A percentile compares a stretch with the other conserved stretches of the same genome.
Evolutionary conservation across 1,284 basidiomycete genomes (phyloP).

Genomic region (Trichosporon sp.): DNA sequence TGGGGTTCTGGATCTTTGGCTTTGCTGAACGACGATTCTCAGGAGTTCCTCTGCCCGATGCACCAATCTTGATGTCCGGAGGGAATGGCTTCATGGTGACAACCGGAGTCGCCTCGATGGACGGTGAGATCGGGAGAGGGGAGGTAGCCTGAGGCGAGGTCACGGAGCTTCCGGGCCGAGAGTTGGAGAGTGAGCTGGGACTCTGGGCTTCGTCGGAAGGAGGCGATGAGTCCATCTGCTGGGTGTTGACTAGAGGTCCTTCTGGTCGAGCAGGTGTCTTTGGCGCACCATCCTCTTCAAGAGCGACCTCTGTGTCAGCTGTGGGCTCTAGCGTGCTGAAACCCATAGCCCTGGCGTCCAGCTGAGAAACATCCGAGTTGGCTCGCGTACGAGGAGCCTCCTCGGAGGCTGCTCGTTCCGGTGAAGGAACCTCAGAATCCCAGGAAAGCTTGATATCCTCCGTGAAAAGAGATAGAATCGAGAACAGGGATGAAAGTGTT

Average conservation of each 20-base stretch:
- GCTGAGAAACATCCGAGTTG: constrained; percentile 48
- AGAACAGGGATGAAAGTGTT: constrained; percentile 91
- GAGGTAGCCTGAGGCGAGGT: background rate
- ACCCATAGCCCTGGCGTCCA: constrained; percentile 31
- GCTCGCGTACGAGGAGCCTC: constrained; percentile 18
- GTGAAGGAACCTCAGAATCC: constrained; percentile 32
- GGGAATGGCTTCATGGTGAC: background rate
- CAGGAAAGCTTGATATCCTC: constrained; percentile 93
- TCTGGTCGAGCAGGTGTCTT: background rate
- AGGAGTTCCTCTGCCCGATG: background rate
- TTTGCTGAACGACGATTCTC: background rate
- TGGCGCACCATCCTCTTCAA: background rate
- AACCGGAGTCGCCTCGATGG: background rate
- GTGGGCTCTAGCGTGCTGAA: background rate
- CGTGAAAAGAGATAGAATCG: constrained; percentile 91
- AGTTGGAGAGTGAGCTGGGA: background rate
- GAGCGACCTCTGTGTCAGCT: background rate
- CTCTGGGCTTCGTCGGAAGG: background rate
- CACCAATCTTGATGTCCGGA: background rate
- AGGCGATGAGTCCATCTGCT: background rate
- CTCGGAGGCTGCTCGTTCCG: background rate
- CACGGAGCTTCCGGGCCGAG: background rate
- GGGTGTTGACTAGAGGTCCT: background rate
- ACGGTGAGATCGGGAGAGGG: background rate
- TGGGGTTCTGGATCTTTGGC: constrained; percentile 15